Conservation (phyloP, 768 basidiomycete genomes). For the Boletus rubescentipes region DNA sequence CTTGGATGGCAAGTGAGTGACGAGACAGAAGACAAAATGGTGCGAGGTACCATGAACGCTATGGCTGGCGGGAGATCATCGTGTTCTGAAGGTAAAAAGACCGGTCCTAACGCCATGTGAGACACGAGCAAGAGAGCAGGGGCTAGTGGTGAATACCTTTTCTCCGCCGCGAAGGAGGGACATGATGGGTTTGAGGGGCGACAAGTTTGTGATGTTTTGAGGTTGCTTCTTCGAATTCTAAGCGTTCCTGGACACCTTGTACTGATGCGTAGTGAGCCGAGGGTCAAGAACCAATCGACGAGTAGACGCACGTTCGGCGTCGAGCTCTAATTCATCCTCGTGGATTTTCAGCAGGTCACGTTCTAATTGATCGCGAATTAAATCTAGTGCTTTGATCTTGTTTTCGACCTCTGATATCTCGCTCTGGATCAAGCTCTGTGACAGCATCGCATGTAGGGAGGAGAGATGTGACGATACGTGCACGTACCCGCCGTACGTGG, state of each 20-base stretch:
- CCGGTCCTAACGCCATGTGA: slow-evolving; percentile 60
- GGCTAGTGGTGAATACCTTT: slow-evolving; percentile 20
- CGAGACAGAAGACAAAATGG: neutral
- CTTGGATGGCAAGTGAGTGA: slow-evolving; percentile 40
- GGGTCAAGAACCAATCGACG: neutral
- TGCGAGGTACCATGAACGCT: slow-evolving; percentile 84
- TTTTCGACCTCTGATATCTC: slow-evolving; percentile 88
- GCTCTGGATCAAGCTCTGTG: slow-evolving; percentile 76
- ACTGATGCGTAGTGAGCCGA: slow-evolving; percentile 45
- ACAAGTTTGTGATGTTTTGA: slow-evolving; percentile 26
- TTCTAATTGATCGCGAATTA: slow-evolving; percentile 76
- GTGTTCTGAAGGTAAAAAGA: slow-evolving; percentile 96
- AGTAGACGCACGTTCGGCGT: slow-evolving; percentile 79
- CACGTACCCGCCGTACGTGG: slow-evolving; percentile 73
- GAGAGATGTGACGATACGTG: slow-evolving; percentile 3
- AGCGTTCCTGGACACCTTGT: slow-evolving; percentile 83
- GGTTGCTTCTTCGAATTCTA: slow-evolving; percentile 63
- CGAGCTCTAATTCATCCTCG: slow-evolving; percentile 95
- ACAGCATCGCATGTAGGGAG: slow-evolving; percentile 5
- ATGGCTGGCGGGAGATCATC: slow-evolving; percentile 91
- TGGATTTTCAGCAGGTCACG: slow-evolving; percentile 81
- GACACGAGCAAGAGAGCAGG: neutral
- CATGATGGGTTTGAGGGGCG: slow-evolving; percentile 10
- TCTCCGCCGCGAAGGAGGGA: slow-evolving; percentile 33
- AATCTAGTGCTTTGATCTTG: slow-evolving; percentile 86